Evolutionary conservation across 441 rosid species (phyloP).

Genomic region (Jatropha multifida): DNA sequence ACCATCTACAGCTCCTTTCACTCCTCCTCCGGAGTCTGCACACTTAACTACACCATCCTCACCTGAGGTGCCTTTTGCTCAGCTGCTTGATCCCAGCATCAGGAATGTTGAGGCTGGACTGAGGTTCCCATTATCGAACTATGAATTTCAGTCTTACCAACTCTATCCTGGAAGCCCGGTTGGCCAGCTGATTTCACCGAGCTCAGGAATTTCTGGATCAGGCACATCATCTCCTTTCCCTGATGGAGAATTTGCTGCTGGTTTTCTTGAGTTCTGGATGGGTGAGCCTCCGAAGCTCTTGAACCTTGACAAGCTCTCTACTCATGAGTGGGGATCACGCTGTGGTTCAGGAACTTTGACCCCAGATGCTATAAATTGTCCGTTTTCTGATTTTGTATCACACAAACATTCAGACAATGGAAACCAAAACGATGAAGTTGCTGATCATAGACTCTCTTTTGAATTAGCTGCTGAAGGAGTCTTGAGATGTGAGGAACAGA

Average conservation of each 20-base stretch:
- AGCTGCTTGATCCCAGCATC: slow-evolving; percentile 54
- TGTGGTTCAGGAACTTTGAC: slow-evolving; percentile 51
- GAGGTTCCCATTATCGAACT: slow-evolving; percentile 50
- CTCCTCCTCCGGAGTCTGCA: slow-evolving; percentile 84
- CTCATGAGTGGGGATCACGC: slow-evolving; percentile 39
- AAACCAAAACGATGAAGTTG: slow-evolving; percentile 25
- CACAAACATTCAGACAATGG: slow-evolving; percentile 23
- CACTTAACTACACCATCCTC: slow-evolving; percentile 90
- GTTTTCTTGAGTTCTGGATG: slow-evolving; percentile 54
- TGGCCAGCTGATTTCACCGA: slow-evolving; percentile 82
- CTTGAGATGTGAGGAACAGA: slow-evolving; percentile 45
- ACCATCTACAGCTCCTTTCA: slow-evolving; percentile 93
- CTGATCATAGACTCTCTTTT: slow-evolving; percentile 47
- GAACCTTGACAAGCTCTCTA: slow-evolving; percentile 51
- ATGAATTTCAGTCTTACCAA: slow-evolving; percentile 80
- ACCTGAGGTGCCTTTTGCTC: slow-evolving; percentile 97
- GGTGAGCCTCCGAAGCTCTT: slow-evolving; percentile 64
- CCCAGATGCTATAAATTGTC: slow-evolving; percentile 45
- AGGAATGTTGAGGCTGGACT: slow-evolving; percentile 36
- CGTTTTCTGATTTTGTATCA: slow-evolving; percentile 29
- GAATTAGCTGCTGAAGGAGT: slow-evolving; percentile 49
- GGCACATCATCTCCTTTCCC: slow-evolving; percentile 91
- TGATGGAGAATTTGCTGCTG: slow-evolving; percentile 51
- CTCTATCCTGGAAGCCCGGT: slow-evolving; percentile 97
- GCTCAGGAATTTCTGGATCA: slow-evolving; percentile 84